Percentiles rank a stretch among this genome's conserved stretches.
Evolutionary conservation across 352 stramenopile species (phyloP).

Genomic region (Globisporangium cederbergense): DNA sequence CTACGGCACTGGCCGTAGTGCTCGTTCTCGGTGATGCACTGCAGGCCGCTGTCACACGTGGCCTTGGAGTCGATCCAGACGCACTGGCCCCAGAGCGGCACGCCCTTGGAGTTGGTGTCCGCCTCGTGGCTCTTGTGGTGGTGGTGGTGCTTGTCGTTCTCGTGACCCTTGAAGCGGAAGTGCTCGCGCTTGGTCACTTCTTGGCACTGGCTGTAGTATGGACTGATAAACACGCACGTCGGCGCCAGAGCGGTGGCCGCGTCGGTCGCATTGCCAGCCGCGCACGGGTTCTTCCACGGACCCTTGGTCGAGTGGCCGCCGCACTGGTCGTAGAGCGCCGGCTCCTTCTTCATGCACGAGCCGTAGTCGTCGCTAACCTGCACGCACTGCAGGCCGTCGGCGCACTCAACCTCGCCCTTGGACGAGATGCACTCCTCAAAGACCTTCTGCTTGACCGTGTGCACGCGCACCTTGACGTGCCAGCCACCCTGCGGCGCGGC

Average conservation of each 20-base stretch:
- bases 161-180: slow-evolving; percentile 13
- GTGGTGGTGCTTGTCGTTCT: slow-evolving; percentile 1
- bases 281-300: slow-evolving; percentile 10
- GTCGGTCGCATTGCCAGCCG: background rate
- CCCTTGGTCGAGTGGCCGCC: slow-evolving; percentile 4
- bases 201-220: slow-evolving; percentile 8
- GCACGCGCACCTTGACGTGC: slow-evolving; percentile 14
- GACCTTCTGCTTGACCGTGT: slow-evolving; percentile 10
- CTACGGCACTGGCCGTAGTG: slow-evolving; percentile 30
- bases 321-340: slow-evolving; percentile 11
- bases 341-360: slow-evolving; percentile 12
- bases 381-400: slow-evolving; percentile 9
- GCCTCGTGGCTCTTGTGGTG: slow-evolving; percentile 1
- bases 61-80: slow-evolving; percentile 17
- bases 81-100: slow-evolving; percentile 16
- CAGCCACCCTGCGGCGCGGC: background rate
- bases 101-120: background rate
- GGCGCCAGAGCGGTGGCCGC: background rate
- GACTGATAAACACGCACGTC: slow-evolving; percentile 6
- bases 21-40: slow-evolving; percentile 26
- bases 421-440: slow-evolving; percentile 1
- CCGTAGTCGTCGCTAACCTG: slow-evolving; percentile 2
- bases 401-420: slow-evolving; percentile 1
- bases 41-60: slow-evolving; percentile 17
- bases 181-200: background rate